Evolutionary conservation across 108 stramenopile species (phyloP).

Genomic region (Schizochytrium sp.): DNA sequence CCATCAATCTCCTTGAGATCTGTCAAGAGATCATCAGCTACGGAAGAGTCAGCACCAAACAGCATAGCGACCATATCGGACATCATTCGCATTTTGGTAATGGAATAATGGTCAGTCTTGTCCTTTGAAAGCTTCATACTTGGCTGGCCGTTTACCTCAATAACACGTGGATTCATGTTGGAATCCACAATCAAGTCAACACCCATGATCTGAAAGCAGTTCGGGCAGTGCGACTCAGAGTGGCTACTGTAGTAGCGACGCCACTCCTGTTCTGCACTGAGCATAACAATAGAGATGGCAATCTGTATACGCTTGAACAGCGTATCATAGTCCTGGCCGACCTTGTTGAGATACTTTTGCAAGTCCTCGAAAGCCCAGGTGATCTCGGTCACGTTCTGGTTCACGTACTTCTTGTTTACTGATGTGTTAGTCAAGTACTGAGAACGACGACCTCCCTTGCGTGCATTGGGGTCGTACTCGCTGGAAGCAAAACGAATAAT

Average conservation of each 20-base stretch:
- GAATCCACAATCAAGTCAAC: constrained; percentile 38
- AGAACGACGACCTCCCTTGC: constrained; percentile 52
- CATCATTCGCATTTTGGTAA: constrained; percentile 54
- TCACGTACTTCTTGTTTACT: constrained; percentile 52
- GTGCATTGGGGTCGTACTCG: constrained; percentile 50
- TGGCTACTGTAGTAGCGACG: constrained; percentile 51
- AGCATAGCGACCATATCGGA: constrained; percentile 54
- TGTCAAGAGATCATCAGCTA: constrained; percentile 12
- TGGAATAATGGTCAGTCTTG: constrained; percentile 51
- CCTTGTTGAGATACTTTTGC: constrained; percentile 19
- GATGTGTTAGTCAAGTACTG: constrained; percentile 58
- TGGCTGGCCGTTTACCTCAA: constrained; percentile 57
- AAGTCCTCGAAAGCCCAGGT: constrained; percentile 58
- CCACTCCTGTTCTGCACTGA: constrained; percentile 59
- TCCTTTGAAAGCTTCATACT: constrained; percentile 57
- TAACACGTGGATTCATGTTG: constrained; percentile 56
- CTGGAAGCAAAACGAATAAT: constrained; percentile 50
- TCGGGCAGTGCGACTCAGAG: constrained; percentile 10
- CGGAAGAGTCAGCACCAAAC: constrained; percentile 17
- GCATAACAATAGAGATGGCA: constrained; percentile 54
- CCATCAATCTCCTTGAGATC: constrained; percentile 45
- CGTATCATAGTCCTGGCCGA: neutral
- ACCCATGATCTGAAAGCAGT: constrained; percentile 57
- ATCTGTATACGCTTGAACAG: constrained; percentile 47
- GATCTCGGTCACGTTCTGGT: constrained; percentile 59